phyloP scores from a whole-genome alignment of 2,329 filamentous ascomycete species.

The Raffaelea albimanens region DNA sequence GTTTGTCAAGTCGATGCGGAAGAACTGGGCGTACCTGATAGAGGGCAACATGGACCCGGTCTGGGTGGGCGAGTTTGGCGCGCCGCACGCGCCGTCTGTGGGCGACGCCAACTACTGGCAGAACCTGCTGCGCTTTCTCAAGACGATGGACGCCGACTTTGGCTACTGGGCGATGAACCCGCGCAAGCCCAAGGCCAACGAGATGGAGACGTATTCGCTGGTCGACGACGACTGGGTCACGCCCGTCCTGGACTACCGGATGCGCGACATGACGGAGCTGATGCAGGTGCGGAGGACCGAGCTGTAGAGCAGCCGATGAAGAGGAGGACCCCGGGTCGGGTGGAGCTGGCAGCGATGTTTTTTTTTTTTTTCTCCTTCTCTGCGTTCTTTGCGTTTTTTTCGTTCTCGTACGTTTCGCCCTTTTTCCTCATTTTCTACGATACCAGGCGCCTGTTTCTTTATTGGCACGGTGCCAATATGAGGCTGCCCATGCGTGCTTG shows the following conservation, averaged over 20 bases:
- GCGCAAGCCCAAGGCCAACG: constrained; percentile 49
- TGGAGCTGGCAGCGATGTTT: too few species aligned
- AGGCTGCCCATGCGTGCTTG: too few species aligned
- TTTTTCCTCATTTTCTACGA: too few species aligned
- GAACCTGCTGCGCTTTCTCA: constrained; percentile 51
- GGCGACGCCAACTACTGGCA: constrained; percentile 58
- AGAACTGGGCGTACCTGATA: constrained; percentile 58
- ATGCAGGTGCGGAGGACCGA: neutral
- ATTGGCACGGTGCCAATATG: too few species aligned
- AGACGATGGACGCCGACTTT: constrained; percentile 51
- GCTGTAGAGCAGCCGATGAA: too few species aligned
- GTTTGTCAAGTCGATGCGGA: constrained; percentile 53
- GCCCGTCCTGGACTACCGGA: constrained; percentile 50
- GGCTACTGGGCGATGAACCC: constrained; percentile 65
- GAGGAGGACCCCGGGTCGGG: too few species aligned
- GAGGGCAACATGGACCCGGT: constrained; percentile 48
- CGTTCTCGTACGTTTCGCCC: too few species aligned
- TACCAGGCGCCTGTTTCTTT: too few species aligned
- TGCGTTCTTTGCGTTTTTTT: too few species aligned
- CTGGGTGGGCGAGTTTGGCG: constrained; percentile 61
- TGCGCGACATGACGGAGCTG: constrained; percentile 51
- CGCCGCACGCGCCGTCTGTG: constrained; percentile 39
- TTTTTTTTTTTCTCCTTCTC: neutral
- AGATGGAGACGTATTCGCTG: constrained; percentile 50
- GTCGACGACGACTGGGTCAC: constrained; percentile 56